Base-by-base conservation (phyloP, 306 rosid species). In the Glycine tomentella region DNA sequence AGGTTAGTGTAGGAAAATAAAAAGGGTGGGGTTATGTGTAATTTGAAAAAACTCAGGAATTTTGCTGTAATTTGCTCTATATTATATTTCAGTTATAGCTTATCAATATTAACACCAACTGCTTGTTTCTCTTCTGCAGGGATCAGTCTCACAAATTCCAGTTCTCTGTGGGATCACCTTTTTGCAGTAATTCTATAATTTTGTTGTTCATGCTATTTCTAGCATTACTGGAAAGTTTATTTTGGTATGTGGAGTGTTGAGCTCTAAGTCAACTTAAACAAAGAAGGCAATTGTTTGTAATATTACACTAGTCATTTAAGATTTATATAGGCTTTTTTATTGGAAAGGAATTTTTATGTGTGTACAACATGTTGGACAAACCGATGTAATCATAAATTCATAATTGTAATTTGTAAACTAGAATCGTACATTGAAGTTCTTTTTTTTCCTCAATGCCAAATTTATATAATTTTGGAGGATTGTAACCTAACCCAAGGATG, bases 91-190 rank as follows among this genome's bases (percentile, higher is more conserved):
- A 40, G n/a, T n/a, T n/a, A n/a, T n/a, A n/a, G n/a, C n/a, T n/a
- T n/a, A n/a, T n/a, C n/a, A n/a, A n/a, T n/a, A n/a, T n/a, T n/a
- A 59, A 49, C 13, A 44, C 64, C 6, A 64, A 20, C n/a, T 79
- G 52, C 69, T 72, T 82, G 72, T 64, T 79, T 79, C 45, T 76
- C 64, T 68, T 88, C 44, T 86, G 86, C 93, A 94, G 98, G 80
- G 97, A 90, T 20, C 97, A 94, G 61, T 87, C 97, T 80, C 95
- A 92, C 87, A 90, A 91, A 88, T 84, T 90, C 82, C 90, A 86
- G 79, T 94, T 90, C 85, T 92, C 93, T 45, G 69, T 69, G 56
- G 89, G 87, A 59, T 81, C 91, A 36, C 76, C 86, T 53, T 42
- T 81, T 58, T 45, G 76, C 64, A 15, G 69, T 61, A 64, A 80